Base-by-base conservation (phyloP, 352 stramenopile genomes). In the Pythium scleroteichum region DNA sequence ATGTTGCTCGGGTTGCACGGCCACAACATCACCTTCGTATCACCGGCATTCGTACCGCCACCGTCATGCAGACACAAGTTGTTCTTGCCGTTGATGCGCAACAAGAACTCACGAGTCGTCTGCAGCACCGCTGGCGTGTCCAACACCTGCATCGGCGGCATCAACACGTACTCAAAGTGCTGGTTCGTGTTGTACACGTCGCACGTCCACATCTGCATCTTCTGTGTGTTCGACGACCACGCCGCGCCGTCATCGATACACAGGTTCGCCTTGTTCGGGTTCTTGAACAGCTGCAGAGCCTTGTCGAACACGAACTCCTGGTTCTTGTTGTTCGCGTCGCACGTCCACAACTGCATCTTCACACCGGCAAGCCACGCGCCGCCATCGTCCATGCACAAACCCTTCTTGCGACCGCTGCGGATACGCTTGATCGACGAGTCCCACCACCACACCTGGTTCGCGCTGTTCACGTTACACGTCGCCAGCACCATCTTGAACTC, bases 21-120 rank as follows among this genome's bases (percentile, higher is more conserved):
- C 27, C 49, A 56, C 5, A 19, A 10, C 33, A 39, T 24, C 53
- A 26, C 53, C 24, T 64, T 40, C 24, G 52, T 24, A 27, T 20
- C 57, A 13, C 27, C 48, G 16, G 56, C 58, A 4, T 49, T 51
- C 13, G 19, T 59, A 14, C 45, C 51, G 6, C 58, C 57, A 19
- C 59, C 72, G 45, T 79, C 66, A 33, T 79, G 62, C 46, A 76
- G 54, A 39, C 72, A 79, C 54, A 79, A 29, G 16, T 26, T 51
- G 13, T 26, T 26, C 39, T 59, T 59, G n/a, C 19, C 16, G 20
- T 27, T 33, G 35, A 33, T 57, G 8, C 35, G 52, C 23, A 57
- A 57, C 32, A 57, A 22, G 41, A 27, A 24, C n/a, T 24, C 7
- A 24, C n/a, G 41, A 24, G n/a, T 48, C 41, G 7, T 48, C 26